A percentile compares a stretch with the other conserved stretches of the same genome.
These are phyloP conservation scores for Pseudocercospora crystallina DNA, from an alignment of 2,329 filamentous ascomycete species.

Conservation along the genomic window DNA sequence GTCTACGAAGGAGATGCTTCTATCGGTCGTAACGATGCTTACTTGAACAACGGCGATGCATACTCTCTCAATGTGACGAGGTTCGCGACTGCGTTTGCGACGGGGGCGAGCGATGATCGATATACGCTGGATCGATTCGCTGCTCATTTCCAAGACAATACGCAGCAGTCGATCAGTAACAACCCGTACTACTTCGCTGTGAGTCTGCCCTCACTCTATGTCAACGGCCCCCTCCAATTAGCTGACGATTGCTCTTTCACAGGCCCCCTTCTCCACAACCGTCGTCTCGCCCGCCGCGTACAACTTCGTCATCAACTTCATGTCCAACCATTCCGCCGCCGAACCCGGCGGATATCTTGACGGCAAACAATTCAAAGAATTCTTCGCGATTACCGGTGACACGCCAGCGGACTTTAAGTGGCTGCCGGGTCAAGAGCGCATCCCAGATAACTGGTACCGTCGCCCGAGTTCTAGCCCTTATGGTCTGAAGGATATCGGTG, in stretches of 20 bases:
- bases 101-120: constrained; percentile 10
- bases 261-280: constrained; percentile 27
- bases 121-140: constrained; percentile 26
- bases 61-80: constrained; percentile 20
- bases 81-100: constrained; percentile 20
- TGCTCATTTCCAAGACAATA: constrained; percentile 11
- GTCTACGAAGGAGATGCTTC: constrained; percentile 37
- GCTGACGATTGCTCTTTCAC: too few species aligned
- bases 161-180: constrained; percentile 27
- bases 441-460: constrained; percentile 32
- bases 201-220: too few species aligned
- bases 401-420: constrained; percentile 26
- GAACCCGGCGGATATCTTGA: constrained; percentile 25
- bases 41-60: constrained; percentile 27
- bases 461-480: constrained; percentile 12
- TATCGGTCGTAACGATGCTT: constrained; percentile 29
- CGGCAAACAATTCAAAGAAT: constrained; percentile 24
- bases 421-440: constrained; percentile 27
- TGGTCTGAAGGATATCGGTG: constrained; percentile 17
- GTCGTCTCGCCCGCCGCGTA: constrained; percentile 24
- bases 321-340: constrained; percentile 30
- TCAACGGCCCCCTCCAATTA: too few species aligned
- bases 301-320: constrained; percentile 29
- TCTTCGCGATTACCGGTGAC: constrained; percentile 28
- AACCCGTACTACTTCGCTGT: constrained; percentile 35